Evolutionary conservation across 192 early-diverging fungal species (phyloP), one percentile per base, ranked within the genome.

Genomic region (Helicostylum pulchrum): DNA sequence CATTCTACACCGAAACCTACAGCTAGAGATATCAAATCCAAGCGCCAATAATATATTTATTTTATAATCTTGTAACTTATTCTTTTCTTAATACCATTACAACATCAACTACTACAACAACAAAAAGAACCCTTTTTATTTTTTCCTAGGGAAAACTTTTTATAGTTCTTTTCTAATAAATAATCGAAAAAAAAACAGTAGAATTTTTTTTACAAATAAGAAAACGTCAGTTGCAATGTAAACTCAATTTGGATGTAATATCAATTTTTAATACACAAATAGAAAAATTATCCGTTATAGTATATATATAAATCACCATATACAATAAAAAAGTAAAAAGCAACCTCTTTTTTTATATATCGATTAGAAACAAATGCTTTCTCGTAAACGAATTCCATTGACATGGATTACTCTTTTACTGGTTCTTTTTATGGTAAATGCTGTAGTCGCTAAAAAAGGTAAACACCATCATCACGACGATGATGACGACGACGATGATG

Each of bases 381-480:
- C 46, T 15, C 46, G 46, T 19, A 48, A 48, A 5, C 46, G 12
- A 48, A 14, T 48, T 19, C 17, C 46, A 14, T 48, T 48, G 9
- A 48, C 46, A 48, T 48, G 46, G 46, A 48, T 48, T 4, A 48
- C 46, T 48, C 46, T 48, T 12, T 17, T 53, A 19, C 2, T 53
- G 2, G 12, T 53, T 15, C 44, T 59, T 7, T 36, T 34, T 5
- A 20, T 61, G 2, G 7, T 48, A 7, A 34, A 45, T 17, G 14
- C 46, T 4, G 59, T 48, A 2, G 8, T 44, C 9, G 59, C 59
- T 17, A 61, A 43, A 7, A 61, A 61, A 30, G 19, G 46, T 30
- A 61, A 61, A 47, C 2, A 61, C 15, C 15, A 45, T 15, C 23
- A 61, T 9, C 44, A 61, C 17, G 59, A 61, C 19, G 46, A 61